A percentile compares a stretch with the other conserved stretches of the same genome.
phyloP scores from a whole-genome alignment of 2,329 filamentous ascomycete genomes.

The Hymenotorrendiella dingleyae region DNA sequence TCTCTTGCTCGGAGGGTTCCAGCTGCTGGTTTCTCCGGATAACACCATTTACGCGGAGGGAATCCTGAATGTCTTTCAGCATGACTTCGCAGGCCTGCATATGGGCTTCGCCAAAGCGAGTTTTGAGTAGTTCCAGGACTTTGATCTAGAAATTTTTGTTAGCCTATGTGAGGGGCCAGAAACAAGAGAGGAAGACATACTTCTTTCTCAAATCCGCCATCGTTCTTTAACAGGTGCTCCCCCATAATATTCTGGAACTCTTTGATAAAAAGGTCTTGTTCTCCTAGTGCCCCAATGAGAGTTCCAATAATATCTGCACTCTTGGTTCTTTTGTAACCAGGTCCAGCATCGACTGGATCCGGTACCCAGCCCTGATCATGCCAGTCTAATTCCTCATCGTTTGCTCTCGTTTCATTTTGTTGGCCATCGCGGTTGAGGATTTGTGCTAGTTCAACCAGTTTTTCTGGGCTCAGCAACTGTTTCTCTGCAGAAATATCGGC shows the following conservation, averaged over 20 bases:
- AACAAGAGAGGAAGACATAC: slow-evolving; percentile 15
- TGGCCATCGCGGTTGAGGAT: slow-evolving; percentile 45
- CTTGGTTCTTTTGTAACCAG: slow-evolving; percentile 85
- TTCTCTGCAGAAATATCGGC: slow-evolving; percentile 38
- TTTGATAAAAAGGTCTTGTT: slow-evolving; percentile 87
- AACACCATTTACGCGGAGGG: slow-evolving; percentile 62
- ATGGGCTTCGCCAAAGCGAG: slow-evolving; percentile 77
- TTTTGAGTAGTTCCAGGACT: slow-evolving; percentile 80
- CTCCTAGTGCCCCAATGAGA: slow-evolving; percentile 80
- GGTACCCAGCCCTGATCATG: slow-evolving; percentile 91
- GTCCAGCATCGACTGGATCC: slow-evolving; percentile 85
- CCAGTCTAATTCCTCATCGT: slow-evolving; percentile 75
- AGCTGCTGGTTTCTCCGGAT: slow-evolving; percentile 51
- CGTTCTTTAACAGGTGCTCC: slow-evolving; percentile 66
- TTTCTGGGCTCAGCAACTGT: slow-evolving; percentile 38
- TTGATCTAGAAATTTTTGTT: slow-evolving; percentile 45
- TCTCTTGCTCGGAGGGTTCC: slow-evolving; percentile 27
- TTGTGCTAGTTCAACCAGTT: slow-evolving; percentile 60
- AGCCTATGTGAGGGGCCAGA: background rate
- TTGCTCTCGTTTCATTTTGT: slow-evolving; percentile 44
- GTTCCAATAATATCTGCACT: slow-evolving; percentile 89
- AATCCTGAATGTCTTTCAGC: slow-evolving; percentile 88
- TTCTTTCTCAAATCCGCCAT: slow-evolving; percentile 69
- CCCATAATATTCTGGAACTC: slow-evolving; percentile 89
- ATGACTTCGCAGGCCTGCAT: slow-evolving; percentile 96